These are phyloP conservation scores for Atkinsonella hypoxylon DNA, from an alignment of 2,329 filamentous ascomycete genomes.

Conservation along the genomic window DNA sequence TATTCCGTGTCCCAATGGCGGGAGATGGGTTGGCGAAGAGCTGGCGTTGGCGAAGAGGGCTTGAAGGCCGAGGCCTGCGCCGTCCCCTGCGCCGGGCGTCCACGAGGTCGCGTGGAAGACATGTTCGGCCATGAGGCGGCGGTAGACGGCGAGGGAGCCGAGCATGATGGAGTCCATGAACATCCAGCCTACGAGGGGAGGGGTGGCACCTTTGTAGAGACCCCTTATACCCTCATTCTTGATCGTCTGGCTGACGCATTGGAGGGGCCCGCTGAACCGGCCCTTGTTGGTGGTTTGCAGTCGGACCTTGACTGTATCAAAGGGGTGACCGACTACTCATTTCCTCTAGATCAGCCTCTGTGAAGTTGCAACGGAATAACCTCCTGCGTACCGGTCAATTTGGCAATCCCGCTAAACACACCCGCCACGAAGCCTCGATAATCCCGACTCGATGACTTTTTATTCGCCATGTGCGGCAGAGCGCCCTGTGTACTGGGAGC, in stretches of 20 bases:
- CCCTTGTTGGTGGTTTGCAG: conserved; percentile 70
- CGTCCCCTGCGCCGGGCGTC: conserved; percentile 15
- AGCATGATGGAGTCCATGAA: conserved; percentile 92
- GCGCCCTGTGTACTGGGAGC: background rate
- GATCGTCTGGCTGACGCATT: conserved; percentile 76
- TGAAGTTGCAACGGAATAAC: too few species aligned
- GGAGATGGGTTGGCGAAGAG: conserved; percentile 37
- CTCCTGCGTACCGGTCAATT: conserved; percentile 71
- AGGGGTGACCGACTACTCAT: conserved; percentile 52
- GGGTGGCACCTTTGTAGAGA: conserved; percentile 88
- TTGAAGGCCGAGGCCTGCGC: conserved; percentile 9
- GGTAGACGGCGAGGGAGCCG: conserved; percentile 82
- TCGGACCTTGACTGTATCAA: conserved; percentile 95
- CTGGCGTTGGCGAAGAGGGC: background rate
- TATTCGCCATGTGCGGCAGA: background rate
- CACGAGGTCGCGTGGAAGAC: conserved; percentile 48
- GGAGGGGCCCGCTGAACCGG: conserved; percentile 75
- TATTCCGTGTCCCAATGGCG: conserved; percentile 70
- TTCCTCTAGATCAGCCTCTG: background rate
- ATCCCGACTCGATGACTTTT: conserved; percentile 26
- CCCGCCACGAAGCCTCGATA: conserved; percentile 97
- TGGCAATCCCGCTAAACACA: conserved; percentile 89
- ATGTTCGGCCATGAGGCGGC: conserved; percentile 68
- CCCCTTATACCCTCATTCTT: conserved; percentile 74
- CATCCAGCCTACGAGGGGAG: conserved; percentile 94